These are phyloP conservation scores for Cyberlindnera americana DNA, from an alignment of 805 yeast genomes.

Conservation along the genomic window DNA sequence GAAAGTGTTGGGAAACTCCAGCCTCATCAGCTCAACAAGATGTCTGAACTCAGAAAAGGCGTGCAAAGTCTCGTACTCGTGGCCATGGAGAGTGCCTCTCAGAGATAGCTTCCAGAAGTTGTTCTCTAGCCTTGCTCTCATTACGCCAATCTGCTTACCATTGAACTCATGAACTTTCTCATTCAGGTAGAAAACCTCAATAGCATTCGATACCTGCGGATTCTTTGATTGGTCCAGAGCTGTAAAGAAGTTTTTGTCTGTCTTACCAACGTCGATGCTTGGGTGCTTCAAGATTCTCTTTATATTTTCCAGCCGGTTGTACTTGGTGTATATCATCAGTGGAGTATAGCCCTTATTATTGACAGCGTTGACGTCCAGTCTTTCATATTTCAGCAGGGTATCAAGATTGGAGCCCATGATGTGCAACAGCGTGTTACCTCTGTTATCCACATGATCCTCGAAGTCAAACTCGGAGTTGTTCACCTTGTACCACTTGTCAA, in stretches of 20 bases:
- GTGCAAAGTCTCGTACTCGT: constrained; percentile 24
- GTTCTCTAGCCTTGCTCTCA: constrained; percentile 33
- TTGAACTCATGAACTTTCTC: constrained; percentile 20
- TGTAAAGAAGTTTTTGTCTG: constrained; percentile 29
- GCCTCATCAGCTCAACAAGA: constrained; percentile 32
- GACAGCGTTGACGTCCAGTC: constrained; percentile 52
- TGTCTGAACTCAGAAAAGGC: constrained; percentile 31
- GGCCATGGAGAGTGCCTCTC: constrained; percentile 21
- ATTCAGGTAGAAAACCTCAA: constrained; percentile 30
- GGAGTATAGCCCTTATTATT: constrained; percentile 66
- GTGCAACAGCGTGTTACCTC: constrained; percentile 78
- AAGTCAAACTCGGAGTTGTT: constrained; percentile 37
- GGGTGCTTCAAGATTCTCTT: constrained; percentile 44
- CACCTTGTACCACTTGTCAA: constrained; percentile 38
- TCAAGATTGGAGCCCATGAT: constrained; percentile 51
- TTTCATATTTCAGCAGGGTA: constrained; percentile 34
- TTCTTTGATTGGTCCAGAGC: constrained; percentile 47
- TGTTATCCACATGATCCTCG: constrained; percentile 63
- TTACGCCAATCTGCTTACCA: constrained; percentile 30
- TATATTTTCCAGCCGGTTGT: constrained; percentile 61
- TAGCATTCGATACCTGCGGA: constrained; percentile 30
- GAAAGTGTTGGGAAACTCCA: constrained; percentile 35
- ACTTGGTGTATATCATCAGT: constrained; percentile 64
- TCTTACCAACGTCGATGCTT: constrained; percentile 42
- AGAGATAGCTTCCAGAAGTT: constrained; percentile 28